Base-by-base conservation (phyloP, 2,329 filamentous ascomycete species). In the Fusarium veterinarium region DNA sequence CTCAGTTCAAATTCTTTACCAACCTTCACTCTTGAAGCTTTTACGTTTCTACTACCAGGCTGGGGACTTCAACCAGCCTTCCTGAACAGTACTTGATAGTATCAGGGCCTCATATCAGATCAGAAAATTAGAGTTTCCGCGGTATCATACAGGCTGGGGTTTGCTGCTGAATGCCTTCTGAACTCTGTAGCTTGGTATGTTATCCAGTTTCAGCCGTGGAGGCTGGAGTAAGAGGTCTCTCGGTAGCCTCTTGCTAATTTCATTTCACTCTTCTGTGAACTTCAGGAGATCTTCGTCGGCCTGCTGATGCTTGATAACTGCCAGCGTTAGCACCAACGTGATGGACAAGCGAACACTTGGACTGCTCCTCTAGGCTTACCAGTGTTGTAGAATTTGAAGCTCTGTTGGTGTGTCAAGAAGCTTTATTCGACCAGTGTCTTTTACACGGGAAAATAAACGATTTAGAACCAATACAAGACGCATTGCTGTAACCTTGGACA, bases 171-270 rank as follows among this genome's bases (percentile, higher is more conserved):
- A 17, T 37, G 16, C 17, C 35, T 37, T 37, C 35, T 37, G 35
- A 19, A 37, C 16, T 9, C 14, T 19, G 10, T 20, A 38, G 37
- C 37, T 38, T 11, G 37, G 37, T 38, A 38, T 38, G 10, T 38
- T 38, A 12, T 38, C 37, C 35, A 37, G 17, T 37, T 37, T 37
- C 35, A 37, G 17, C 17, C 10, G 35, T 37, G 35, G n/a, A 23
- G 16, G 23, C 7, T 9, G 23, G 17, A 16, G 14, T 4, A 3
- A n/a, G 16, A 28, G 11, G n/a, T 19, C 6, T 25, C 8, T 8
- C 2, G 12, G 8, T 19, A 19, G 8, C 16, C 12, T 33, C n/a
- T 19, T 9, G 0, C 6, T 23, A 8, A 25, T 25, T 23, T 35
- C 12, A 23, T 33, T 9, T 9, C n/a, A 49, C 16, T 14, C 20